Base-by-base conservation (phyloP, 139 green algal genomes). In the Monoraphidium neglectum region DNA sequence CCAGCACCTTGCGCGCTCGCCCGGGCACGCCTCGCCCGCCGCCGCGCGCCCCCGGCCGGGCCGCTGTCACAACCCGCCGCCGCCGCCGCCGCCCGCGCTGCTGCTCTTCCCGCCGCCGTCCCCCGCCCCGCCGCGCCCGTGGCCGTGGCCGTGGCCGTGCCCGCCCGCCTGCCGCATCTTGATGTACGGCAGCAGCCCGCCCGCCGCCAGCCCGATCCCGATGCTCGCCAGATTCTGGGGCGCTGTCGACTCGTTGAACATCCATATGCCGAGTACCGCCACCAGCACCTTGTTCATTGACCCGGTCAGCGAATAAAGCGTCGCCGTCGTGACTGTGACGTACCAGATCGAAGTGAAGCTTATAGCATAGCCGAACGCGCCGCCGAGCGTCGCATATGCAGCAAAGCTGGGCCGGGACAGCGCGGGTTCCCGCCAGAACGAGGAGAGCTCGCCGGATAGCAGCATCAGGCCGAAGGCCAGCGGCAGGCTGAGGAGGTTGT, bases 401-500 rank as follows among this genome's bases (percentile, higher is more conserved):
- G 76, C 74, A 63, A 87, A 89, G 13, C 51, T 53, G 28, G 75
- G 78, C 5, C 62, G 81, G 79, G 56, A 51, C 47, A 95, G 61
- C 23, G 90, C 87, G 0, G 81, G 74, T 76, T 95, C 74, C 32
- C 62, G 18, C 62, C n/a, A 33, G 28, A 85, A 74, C 1, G 47
- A 36, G 0, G 47, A 30, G 4, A 89, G 64, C 84, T 98, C 94
- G 4, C 84, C 85, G 23, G 67, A 81, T 2, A 79, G 23, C n/a
- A 93, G 40, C 68, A 89, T 88, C 26, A 98, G 73, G n/a, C 91
- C 1, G 1, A 87, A 16, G 5, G 95, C 79, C n/a, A 93, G 77
- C 23, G 92, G 93, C 38, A 99, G 47, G 13, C 84, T 93, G 15
- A 99, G 84, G 72, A 96, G 68, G 79, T 99, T 99, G 86, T 99